A percentile compares a stretch with the other conserved stretches of the same genome.
These are phyloP conservation scores for Aspergillus sp. DNA, from an alignment of 2,329 filamentous ascomycete genomes.

Conservation along the genomic window DNA sequence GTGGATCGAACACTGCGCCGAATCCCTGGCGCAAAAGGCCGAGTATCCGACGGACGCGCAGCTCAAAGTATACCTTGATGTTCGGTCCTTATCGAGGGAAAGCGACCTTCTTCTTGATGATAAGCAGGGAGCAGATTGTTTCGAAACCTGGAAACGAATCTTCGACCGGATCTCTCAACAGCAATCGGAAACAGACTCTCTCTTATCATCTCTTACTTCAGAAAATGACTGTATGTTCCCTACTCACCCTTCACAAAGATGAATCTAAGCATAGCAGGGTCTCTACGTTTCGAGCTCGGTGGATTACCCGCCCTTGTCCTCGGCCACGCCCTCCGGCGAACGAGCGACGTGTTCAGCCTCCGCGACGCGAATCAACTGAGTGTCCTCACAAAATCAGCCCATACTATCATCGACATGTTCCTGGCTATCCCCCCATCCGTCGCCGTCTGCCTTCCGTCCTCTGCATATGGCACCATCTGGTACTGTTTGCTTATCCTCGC, in stretches of 20 bases:
- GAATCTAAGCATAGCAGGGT: background rate
- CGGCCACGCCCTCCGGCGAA: slow-evolving; percentile 12
- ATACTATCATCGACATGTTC: slow-evolving; percentile 8
- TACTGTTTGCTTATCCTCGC: slow-evolving; percentile 15
- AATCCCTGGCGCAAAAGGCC: background rate
- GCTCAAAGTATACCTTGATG: slow-evolving; percentile 11
- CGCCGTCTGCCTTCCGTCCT: slow-evolving; percentile 11
- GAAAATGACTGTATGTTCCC: background rate
- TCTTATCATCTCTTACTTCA: background rate
- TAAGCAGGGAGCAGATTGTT: background rate
- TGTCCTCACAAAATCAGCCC: slow-evolving; percentile 6
- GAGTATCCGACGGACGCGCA: slow-evolving; percentile 17
- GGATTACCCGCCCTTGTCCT: slow-evolving; percentile 9
- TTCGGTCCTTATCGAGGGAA: background rate
- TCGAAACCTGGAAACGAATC: background rate
- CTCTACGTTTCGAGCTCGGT: slow-evolving; percentile 11
- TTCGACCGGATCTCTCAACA: background rate
- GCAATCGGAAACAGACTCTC: background rate
- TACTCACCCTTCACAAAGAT: too few species aligned
- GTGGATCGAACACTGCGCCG: slow-evolving; percentile 18
- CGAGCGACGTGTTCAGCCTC: slow-evolving; percentile 4
- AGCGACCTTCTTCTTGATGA: slow-evolving; percentile 1
- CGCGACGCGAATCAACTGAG: slow-evolving; percentile 7
- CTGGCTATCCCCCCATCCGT: background rate
- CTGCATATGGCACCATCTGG: slow-evolving; percentile 16